phyloP scores from a whole-genome alignment of 345 rosid genomes.

The Cardamine occulta region DNA sequence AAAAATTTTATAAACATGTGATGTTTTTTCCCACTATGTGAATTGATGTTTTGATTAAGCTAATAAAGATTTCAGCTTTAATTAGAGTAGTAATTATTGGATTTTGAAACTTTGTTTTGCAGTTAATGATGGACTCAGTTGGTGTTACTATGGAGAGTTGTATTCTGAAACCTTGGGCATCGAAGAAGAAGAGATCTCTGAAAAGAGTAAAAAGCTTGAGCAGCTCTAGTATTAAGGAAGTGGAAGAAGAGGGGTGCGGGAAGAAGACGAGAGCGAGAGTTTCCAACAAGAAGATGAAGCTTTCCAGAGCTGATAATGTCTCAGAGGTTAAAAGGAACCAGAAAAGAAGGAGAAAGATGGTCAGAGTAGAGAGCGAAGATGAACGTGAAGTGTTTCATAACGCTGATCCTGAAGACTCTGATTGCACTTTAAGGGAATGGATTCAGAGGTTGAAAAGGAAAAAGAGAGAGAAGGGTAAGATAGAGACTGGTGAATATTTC shows the following conservation, averaged over 20 bases:
- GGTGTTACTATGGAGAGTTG: too few relatives aligned
- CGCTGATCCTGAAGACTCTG: not conserved
- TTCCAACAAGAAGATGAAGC: not conserved
- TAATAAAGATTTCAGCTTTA: too few relatives aligned
- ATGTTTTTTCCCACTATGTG: too few relatives aligned
- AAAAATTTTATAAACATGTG: not conserved
- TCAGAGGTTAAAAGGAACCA: not conserved
- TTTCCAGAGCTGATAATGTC: not conserved
- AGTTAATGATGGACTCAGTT: not conserved
- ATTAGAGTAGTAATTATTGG: too few relatives aligned
- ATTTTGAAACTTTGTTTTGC: not conserved
- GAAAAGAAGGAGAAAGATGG: slow-evolving; percentile 2
- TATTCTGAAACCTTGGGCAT: not conserved
- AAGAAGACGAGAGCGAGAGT: not conserved
- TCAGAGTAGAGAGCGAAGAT: too few relatives aligned
- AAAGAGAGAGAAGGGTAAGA: too few relatives aligned
- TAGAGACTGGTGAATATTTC: too few relatives aligned
- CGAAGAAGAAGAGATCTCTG: slow-evolving; percentile 33
- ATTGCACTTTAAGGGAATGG: too few relatives aligned
- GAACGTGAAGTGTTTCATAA: not conserved
- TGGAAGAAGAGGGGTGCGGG: not conserved
- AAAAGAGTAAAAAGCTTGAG: not conserved
- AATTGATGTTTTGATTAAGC: not conserved
- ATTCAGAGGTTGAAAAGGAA: too few relatives aligned
- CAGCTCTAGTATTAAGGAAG: not conserved